These are phyloP conservation scores for Phytophthora boehmeriae DNA, from an alignment of 352 stramenopile species.

Conservation along the genomic window DNA sequence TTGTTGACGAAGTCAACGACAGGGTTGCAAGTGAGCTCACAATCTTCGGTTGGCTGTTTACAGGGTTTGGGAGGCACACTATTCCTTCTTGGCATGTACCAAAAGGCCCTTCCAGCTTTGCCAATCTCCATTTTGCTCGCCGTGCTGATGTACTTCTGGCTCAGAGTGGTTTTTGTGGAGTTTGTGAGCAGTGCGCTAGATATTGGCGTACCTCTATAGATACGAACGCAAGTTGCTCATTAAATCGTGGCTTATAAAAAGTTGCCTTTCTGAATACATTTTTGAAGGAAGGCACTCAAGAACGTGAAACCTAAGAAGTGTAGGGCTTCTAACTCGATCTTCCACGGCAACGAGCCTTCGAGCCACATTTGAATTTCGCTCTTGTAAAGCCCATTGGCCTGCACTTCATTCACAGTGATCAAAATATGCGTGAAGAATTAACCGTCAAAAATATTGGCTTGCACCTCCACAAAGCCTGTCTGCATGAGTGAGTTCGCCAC, in stretches of 20 bases:
- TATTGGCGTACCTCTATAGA: conserved; percentile 36
- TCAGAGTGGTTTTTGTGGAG: conserved; percentile 71
- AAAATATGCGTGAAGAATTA: not conserved
- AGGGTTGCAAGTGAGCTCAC: conserved; percentile 13
- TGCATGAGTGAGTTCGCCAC: conserved; percentile 48
- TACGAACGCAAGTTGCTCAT: conserved; percentile 15
- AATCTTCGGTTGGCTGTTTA: conserved; percentile 2
- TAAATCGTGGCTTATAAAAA: conserved; percentile 41
- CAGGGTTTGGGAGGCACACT: conserved; percentile 94
- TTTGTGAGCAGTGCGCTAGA: conserved; percentile 56
- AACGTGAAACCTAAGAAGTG: conserved; percentile 82
- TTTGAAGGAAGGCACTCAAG: conserved; percentile 60
- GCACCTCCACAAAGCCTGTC: conserved; percentile 71
- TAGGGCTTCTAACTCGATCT: conserved; percentile 85
- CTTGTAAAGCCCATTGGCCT: conserved; percentile 61
- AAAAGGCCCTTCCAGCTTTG: conserved; percentile 95
- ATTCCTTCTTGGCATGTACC: conserved; percentile 95
- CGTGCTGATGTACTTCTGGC: conserved; percentile 84
- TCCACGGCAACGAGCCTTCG: conserved; percentile 46
- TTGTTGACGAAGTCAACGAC: not conserved
- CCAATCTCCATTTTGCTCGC: conserved; percentile 93
- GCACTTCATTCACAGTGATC: conserved; percentile 8
- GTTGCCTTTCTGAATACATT: conserved; percentile 44
- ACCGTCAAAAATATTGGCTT: not conserved
- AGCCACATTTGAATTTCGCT: conserved; percentile 68